Evolutionary conservation across 441 rosid genomes (phyloP).

Genomic region (Pelargonium citronellum): DNA sequence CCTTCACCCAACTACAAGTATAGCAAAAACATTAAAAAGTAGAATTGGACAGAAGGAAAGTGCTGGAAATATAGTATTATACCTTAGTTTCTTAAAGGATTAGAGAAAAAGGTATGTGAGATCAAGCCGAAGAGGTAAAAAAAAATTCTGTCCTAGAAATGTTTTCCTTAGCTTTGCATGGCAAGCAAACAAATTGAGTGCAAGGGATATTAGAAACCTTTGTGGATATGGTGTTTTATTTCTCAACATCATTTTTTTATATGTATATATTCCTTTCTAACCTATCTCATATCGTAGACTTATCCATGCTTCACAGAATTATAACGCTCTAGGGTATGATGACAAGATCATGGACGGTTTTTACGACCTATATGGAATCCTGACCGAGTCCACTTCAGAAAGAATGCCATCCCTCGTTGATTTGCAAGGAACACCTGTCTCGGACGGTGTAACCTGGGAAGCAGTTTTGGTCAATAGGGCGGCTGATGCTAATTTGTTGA

Average conservation of each 20-base stretch:
- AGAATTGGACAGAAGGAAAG: too few species aligned
- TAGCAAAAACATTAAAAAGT: too few species aligned
- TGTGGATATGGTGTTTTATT: constrained; percentile 14
- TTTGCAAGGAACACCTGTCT: constrained; percentile 72
- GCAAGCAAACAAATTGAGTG: too few species aligned
- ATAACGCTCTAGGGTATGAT: constrained; percentile 83
- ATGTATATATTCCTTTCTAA: constrained; percentile 39
- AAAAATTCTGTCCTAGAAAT: too few species aligned
- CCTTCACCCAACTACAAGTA: too few species aligned
- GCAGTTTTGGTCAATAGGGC: constrained; percentile 87
- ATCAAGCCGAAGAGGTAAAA: too few species aligned
- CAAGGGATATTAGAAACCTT: constrained; percentile 2
- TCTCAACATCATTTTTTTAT: constrained; percentile 21
- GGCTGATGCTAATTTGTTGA: constrained; percentile 72
- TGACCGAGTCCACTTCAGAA: constrained; percentile 48
- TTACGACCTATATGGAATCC: constrained; percentile 75
- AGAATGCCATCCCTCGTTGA: constrained; percentile 86
- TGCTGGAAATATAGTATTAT: too few species aligned
- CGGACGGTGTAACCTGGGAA: constrained; percentile 64
- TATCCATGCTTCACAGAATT: constrained; percentile 79
- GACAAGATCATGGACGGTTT: constrained; percentile 97
- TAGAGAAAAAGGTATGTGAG: too few species aligned
- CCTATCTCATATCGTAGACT: constrained; percentile 55
- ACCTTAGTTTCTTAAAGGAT: too few species aligned
- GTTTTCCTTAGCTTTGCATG: too few species aligned